These are phyloP conservation scores for Magnolia sinica DNA, from an alignment of 164 flowering plant species.

Conservation along the genomic window DNA sequence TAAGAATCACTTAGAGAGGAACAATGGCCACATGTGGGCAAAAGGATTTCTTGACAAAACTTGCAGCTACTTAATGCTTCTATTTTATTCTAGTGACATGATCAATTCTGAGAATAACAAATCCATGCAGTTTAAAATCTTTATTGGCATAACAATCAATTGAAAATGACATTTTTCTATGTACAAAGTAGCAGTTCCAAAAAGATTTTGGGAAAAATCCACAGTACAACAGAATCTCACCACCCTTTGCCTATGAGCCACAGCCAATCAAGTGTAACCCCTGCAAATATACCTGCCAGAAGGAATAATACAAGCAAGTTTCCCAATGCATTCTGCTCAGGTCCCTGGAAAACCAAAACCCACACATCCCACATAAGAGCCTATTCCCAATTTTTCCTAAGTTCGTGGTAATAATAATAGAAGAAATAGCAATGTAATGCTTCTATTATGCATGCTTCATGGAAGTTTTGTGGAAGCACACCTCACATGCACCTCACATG, in stretches of 20 bases:
- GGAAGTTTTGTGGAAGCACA: no score
- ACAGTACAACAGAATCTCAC: slow-evolving; percentile 9
- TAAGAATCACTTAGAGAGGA: no score
- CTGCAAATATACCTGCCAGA: slow-evolving; percentile 48
- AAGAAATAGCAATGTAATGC: not conserved
- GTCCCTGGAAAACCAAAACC: slow-evolving; percentile 42
- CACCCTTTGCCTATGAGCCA: slow-evolving; percentile 45
- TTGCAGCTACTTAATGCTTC: no score
- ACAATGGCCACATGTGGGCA: no score
- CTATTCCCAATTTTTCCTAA: not conserved
- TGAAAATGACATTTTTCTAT: not conserved
- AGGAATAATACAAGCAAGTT: slow-evolving; percentile 50
- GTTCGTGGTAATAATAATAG: not conserved
- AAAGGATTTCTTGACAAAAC: no score
- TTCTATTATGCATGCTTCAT: no score
- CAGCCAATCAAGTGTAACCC: slow-evolving; percentile 59
- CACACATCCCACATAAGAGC: not conserved
- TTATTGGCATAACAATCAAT: no score
- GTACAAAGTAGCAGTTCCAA: slow-evolving; percentile 1
- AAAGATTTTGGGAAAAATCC: not conserved
- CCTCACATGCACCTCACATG: no score
- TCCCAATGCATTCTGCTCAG: slow-evolving; percentile 68
- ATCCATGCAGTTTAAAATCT: not conserved
- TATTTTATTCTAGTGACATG: no score
- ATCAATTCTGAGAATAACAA: not conserved